Evolutionary conservation across 75 land plant genomes (phyloP).

Genomic region (Pseudotsuga menziesii): DNA sequence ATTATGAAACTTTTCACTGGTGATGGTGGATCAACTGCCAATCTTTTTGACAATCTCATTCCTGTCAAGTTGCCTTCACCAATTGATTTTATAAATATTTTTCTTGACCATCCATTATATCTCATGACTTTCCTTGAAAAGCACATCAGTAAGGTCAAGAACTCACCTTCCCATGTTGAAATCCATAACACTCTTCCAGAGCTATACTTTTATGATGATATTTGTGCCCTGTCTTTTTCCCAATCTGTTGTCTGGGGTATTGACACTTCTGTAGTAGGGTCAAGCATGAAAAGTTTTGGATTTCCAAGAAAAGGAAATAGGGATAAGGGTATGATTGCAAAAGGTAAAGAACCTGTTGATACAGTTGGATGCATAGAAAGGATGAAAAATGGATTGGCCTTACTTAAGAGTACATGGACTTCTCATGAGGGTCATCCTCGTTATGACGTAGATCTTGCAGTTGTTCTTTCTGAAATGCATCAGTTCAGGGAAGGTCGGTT

Average conservation of each 20-base stretch:
- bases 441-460: constrained; percentile 88
- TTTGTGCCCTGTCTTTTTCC: constrained; percentile 51
- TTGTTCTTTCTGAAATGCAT: constrained; percentile 89
- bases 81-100: constrained; percentile 85
- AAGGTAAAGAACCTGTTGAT: constrained; percentile 1
- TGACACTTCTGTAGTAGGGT: constrained; percentile 15
- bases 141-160: constrained; percentile 67
- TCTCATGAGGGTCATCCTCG: constrained; percentile 71
- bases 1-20: constrained; percentile 75
- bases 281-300: constrained; percentile 9
- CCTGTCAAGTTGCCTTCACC: constrained; percentile 70
- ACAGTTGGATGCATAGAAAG: constrained; percentile 42
- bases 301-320: constrained; percentile 12
- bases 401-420: constrained; percentile 88
- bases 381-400: constrained; percentile 54
- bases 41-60: constrained; percentile 20
- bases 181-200: constrained; percentile 89
- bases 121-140: constrained; percentile 85
- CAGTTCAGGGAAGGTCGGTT: constrained; percentile 75
- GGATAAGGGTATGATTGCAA: constrained; percentile 12
- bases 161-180: constrained; percentile 81
- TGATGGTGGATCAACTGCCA: constrained; percentile 27
- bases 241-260: constrained; percentile 11
- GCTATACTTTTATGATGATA: constrained; percentile 74
- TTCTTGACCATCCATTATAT: constrained; percentile 76